A percentile compares a stretch with the other conserved stretches of the same genome.
These are phyloP conservation scores for Auriscalpium vulgare DNA, from an alignment of 768 basidiomycete species.

Conservation along the genomic window DNA sequence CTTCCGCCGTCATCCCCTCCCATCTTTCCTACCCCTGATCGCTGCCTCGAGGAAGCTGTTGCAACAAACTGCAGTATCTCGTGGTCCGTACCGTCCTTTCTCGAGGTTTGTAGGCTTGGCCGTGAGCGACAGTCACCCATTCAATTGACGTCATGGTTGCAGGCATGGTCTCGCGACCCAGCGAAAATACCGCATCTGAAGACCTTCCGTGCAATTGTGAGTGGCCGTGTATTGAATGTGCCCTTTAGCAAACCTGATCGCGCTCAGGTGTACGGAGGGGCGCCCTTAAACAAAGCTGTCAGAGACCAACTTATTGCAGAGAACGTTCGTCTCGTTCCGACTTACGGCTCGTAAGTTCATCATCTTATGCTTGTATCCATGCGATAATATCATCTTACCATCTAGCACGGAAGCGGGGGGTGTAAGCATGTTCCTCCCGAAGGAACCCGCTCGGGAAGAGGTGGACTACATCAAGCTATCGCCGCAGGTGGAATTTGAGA, in stretches of 20 bases:
- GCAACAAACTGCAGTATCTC: conserved; percentile 18
- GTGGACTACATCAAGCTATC: background rate
- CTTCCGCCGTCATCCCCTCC: conserved; percentile 21
- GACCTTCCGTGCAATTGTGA: background rate
- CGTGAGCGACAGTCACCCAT: background rate
- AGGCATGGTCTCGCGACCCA: conserved; percentile 21
- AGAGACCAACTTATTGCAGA: background rate
- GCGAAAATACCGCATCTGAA: background rate
- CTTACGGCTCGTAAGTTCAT: conserved; percentile 2
- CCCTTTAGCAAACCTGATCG: background rate
- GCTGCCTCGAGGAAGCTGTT: conserved; percentile 14
- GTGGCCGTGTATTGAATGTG: background rate
- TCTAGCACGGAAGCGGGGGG: background rate
- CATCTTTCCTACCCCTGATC: conserved; percentile 19
- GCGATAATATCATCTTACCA: background rate
- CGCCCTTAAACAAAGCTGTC: background rate
- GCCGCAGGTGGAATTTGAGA: background rate
- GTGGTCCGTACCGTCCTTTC: conserved; percentile 22
- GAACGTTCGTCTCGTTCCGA: background rate
- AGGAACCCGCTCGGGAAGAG: background rate
- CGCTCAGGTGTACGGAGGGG: background rate
- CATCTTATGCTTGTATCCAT: background rate
- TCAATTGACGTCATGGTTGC: background rate
- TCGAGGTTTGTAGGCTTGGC: conserved; percentile 19
- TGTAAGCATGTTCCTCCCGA: background rate